These are phyloP conservation scores for Rhodotorula sp. DNA, from an alignment of 1,284 basidiomycete species.

Conservation along the genomic window DNA sequence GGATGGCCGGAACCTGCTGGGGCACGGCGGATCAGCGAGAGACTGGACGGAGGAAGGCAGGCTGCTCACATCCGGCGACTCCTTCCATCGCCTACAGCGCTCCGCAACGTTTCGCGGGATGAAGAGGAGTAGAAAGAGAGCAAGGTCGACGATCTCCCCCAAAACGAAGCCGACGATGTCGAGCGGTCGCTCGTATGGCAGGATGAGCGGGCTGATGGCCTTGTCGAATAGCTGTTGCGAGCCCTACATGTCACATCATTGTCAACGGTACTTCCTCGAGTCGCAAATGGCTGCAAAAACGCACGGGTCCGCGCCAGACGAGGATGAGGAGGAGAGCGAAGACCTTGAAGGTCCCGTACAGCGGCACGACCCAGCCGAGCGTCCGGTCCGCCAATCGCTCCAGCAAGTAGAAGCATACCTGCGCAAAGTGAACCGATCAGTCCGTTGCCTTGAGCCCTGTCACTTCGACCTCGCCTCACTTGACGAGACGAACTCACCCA, in stretches of 20 bases:
- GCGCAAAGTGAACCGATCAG: too few relatives aligned
- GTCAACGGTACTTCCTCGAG: too few relatives aligned
- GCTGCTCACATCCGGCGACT: slow-evolving; percentile 1
- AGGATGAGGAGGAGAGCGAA: slow-evolving; percentile 22
- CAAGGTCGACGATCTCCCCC: slow-evolving; percentile 22
- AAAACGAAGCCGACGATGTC: slow-evolving; percentile 27
- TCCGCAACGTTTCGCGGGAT: slow-evolving; percentile 1
- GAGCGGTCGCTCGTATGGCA: slow-evolving; percentile 31
- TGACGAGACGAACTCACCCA: slow-evolving; percentile 7
- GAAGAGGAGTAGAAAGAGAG: slow-evolving; percentile 6
- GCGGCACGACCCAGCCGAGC: slow-evolving; percentile 14
- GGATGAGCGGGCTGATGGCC: slow-evolving; percentile 20
- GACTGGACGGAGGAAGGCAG: background rate
- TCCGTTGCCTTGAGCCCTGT: too few relatives aligned
- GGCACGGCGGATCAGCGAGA: too few relatives aligned
- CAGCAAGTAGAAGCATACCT: slow-evolving; percentile 14
- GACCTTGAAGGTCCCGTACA: slow-evolving; percentile 31
- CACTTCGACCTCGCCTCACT: too few relatives aligned
- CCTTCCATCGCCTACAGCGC: background rate
- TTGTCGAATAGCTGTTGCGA: slow-evolving; percentile 30
- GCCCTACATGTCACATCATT: slow-evolving; percentile 2
- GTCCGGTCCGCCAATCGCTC: slow-evolving; percentile 25
- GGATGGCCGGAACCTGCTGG: slow-evolving; percentile 24
- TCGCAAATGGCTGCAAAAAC: background rate
- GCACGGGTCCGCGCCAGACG: slow-evolving; percentile 16